phyloP scores from a whole-genome alignment of 1,284 basidiomycete genomes.

The Neolentinus lepideus region DNA sequence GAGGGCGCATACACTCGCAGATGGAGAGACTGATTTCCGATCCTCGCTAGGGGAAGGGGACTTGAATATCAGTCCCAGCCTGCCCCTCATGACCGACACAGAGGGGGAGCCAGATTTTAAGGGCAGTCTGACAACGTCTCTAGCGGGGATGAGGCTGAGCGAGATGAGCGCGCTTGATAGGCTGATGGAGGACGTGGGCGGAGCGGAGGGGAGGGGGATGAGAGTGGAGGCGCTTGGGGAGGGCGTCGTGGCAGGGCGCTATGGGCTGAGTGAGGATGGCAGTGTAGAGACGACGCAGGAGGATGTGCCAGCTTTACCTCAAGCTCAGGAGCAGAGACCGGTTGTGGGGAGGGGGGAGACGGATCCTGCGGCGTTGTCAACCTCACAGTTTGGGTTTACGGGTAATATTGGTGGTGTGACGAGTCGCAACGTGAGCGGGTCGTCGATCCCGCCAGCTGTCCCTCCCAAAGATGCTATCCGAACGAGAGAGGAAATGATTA shows the following conservation, averaged over 20 bases:
- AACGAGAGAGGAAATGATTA: conserved; percentile 61
- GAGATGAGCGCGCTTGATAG: conserved; percentile 73
- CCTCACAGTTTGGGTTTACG: conserved; percentile 10
- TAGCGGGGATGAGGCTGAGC: conserved; percentile 23
- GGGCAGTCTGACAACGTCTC: no score
- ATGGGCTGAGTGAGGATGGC: conserved; percentile 29
- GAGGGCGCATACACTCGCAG: conserved; percentile 16
- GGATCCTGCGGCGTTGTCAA: conserved; percentile 3
- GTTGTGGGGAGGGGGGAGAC: conserved; percentile 2
- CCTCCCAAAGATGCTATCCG: conserved; percentile 61
- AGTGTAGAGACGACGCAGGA: conserved; percentile 16
- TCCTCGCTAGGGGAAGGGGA: no score
- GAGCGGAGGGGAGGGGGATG: conserved; percentile 3
- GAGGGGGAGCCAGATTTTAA: no score
- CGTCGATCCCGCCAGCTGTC: conserved; percentile 40
- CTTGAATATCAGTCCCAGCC: no score
- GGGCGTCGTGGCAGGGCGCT: conserved; percentile 26
- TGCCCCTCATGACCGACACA: no score
- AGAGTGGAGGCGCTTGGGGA: conserved; percentile 15
- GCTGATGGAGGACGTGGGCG: conserved; percentile 68
- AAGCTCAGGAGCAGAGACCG: conserved; percentile 6
- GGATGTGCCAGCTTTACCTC: no score
- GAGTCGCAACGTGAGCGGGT: conserved; percentile 29
- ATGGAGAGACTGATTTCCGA: no score
- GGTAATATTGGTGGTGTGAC: no score